Conservation (phyloP, 306 rosid species). For the Cicer judaicum region DNA sequence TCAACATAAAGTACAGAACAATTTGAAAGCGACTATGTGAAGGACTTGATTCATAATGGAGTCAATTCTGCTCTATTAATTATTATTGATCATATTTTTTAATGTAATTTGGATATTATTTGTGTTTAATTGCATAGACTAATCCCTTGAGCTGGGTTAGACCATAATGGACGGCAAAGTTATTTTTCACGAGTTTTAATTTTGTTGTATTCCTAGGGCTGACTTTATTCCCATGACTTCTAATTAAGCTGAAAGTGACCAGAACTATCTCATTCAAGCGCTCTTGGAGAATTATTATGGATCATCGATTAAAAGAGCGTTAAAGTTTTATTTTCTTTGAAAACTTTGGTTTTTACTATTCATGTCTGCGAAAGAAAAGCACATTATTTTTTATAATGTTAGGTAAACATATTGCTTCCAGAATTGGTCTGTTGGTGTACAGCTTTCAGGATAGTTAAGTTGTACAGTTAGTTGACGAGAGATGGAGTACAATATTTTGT, state of each 20-base stretch:
- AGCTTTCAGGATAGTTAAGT: conserved; percentile 48
- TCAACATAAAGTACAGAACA: conserved; percentile 26
- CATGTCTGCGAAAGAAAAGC: conserved; percentile 14
- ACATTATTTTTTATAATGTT: conserved; percentile 29
- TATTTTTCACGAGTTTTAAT: no score
- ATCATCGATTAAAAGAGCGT: neutral
- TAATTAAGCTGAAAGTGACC: no score
- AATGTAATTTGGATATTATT: no score
- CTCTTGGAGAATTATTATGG: neutral
- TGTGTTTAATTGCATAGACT: no score
- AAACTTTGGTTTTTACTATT: neutral
- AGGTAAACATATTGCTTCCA: conserved; percentile 35
- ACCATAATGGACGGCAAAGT: no score
- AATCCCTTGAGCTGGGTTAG: no score
- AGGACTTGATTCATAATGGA: neutral
- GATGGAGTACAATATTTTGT: conserved; percentile 48
- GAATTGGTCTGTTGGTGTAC: conserved; percentile 49
- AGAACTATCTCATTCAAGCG: no score
- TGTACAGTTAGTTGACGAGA: conserved; percentile 49
- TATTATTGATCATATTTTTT: neutral
- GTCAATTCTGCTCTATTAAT: neutral
- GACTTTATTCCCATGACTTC: no score
- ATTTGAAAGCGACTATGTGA: conserved; percentile 25
- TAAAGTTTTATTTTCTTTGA: conserved; percentile 11
- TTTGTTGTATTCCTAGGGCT: no score